A percentile compares a stretch with the other conserved stretches of the same genome.
These are phyloP conservation scores for Chaetomiaceae sp. DNA, from an alignment of 2,329 filamentous ascomycete species.

Conservation along the genomic window DNA sequence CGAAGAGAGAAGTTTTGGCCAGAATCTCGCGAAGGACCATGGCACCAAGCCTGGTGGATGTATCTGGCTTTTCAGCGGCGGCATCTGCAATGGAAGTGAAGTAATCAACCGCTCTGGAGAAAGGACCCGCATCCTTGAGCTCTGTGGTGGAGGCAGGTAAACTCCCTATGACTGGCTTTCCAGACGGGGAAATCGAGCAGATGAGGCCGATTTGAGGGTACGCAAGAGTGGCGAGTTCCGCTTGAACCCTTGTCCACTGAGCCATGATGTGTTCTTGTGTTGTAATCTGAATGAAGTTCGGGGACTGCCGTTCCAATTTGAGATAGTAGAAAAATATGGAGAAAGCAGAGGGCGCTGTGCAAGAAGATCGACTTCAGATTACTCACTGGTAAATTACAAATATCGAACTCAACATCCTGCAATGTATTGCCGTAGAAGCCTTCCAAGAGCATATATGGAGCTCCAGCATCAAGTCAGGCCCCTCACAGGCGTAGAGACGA, in stretches of 20 bases:
- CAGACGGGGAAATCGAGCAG: constrained; percentile 14
- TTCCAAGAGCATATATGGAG: constrained; percentile 28
- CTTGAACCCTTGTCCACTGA: constrained; percentile 25
- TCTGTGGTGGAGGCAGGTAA: too few relatives aligned
- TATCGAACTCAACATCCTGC: constrained; percentile 18
- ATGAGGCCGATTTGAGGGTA: constrained; percentile 27
- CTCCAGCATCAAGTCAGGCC: constrained; percentile 21
- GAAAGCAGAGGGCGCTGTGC: too few relatives aligned
- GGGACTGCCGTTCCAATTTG: too few relatives aligned
- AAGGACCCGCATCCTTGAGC: too few relatives aligned
- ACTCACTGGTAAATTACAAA: constrained; percentile 23
- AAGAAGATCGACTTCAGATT: too few relatives aligned
- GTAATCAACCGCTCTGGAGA: not conserved
- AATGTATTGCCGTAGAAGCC: constrained; percentile 24
- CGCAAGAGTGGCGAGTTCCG: constrained; percentile 21
- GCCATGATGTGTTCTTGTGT: constrained; percentile 24
- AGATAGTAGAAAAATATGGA: too few relatives aligned
- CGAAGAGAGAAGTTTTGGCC: too few relatives aligned
- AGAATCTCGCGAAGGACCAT: constrained; percentile 29
- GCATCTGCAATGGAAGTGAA: not conserved
- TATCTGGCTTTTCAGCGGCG: too few relatives aligned
- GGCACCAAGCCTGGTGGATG: too few relatives aligned
- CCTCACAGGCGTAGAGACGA: constrained; percentile 23
- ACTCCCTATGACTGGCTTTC: too few relatives aligned
- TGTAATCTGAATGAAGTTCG: too few relatives aligned